A percentile compares a stretch with the other conserved stretches of the same genome.
Evolutionary conservation across 2,329 filamentous ascomycete species (phyloP).

Genomic region (Penicillium concentricum): DNA sequence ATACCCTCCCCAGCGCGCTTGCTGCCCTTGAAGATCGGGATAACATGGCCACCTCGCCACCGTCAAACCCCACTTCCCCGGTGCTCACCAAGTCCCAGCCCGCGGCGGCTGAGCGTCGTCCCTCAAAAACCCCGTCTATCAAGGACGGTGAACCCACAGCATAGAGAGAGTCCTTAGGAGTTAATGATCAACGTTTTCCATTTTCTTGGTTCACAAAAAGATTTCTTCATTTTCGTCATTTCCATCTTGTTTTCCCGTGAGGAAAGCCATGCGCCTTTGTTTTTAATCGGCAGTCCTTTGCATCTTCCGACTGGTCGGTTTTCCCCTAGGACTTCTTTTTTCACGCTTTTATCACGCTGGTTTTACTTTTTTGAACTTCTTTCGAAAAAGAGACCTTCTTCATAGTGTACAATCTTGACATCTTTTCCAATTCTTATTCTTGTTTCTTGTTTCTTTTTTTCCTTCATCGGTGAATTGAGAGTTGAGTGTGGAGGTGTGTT

Average conservation of each 20-base stretch:
- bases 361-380: slow-evolving; percentile 16
- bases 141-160: slow-evolving; percentile 42
- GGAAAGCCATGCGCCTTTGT: slow-evolving; percentile 9
- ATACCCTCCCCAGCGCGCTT: slow-evolving; percentile 41
- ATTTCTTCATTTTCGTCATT: slow-evolving; percentile 26
- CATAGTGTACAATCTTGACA: slow-evolving; percentile 34
- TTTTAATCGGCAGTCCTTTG: slow-evolving; percentile 17
- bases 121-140: slow-evolving; percentile 43
- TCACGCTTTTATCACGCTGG: slow-evolving; percentile 14
- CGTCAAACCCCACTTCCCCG: slow-evolving; percentile 50
- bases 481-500: neutral
- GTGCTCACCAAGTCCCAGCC: slow-evolving; percentile 48
- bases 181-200: slow-evolving; percentile 39
- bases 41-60: slow-evolving; percentile 49
- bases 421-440: slow-evolving; percentile 24
- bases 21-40: slow-evolving; percentile 48
- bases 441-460: slow-evolving; percentile 10
- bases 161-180: slow-evolving; percentile 40
- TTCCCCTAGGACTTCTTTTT: slow-evolving; percentile 9
- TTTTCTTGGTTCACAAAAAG: slow-evolving; percentile 32
- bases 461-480: neutral
- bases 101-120: slow-evolving; percentile 42
- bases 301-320: slow-evolving; percentile 30
- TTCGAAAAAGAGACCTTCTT: slow-evolving; percentile 16
- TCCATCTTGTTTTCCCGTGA: slow-evolving; percentile 3